These are phyloP conservation scores for Colletotrichum eremochloae DNA, from an alignment of 2,329 filamentous ascomycete genomes.

Conservation along the genomic window DNA sequence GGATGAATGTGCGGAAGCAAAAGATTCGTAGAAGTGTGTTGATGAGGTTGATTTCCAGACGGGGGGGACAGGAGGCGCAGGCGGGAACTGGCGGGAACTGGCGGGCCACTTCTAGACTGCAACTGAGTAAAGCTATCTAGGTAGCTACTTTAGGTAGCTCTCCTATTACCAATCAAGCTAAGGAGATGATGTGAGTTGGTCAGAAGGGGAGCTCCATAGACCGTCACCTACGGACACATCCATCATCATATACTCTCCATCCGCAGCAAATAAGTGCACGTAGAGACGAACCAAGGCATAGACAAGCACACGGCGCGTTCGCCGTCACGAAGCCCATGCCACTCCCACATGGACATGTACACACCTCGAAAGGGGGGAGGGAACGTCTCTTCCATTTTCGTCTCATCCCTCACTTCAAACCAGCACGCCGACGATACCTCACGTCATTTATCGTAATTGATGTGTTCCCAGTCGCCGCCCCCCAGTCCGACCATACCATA, in stretches of 20 bases:
- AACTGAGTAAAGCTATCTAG: too few species aligned
- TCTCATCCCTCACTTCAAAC: conserved; percentile 12
- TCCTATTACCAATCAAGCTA: conserved; percentile 16
- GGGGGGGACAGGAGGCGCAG: conserved; percentile 10
- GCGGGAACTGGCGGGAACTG: conserved; percentile 20
- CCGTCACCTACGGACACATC: conserved; percentile 1
- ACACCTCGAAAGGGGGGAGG: not conserved
- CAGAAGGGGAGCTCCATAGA: not conserved
- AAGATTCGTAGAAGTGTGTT: not conserved
- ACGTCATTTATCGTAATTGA: conserved; percentile 3
- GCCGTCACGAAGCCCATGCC: not conserved
- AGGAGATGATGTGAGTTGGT: not conserved
- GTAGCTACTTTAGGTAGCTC: not conserved
- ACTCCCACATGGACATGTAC: not conserved
- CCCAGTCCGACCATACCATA: not conserved
- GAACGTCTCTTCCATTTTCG: not conserved
- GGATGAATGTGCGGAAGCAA: not conserved
- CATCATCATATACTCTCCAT: conserved; percentile 6
- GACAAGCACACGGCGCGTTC: not conserved
- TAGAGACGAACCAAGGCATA: not conserved
- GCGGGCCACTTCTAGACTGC: conserved; percentile 18
- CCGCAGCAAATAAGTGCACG: not conserved
- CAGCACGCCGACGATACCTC: conserved; percentile 20
- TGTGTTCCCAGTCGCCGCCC: not conserved
- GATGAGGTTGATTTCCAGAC: conserved; percentile 19